Conservation (phyloP, 139 green algal genomes). For the Chlorella sp. region DNA sequence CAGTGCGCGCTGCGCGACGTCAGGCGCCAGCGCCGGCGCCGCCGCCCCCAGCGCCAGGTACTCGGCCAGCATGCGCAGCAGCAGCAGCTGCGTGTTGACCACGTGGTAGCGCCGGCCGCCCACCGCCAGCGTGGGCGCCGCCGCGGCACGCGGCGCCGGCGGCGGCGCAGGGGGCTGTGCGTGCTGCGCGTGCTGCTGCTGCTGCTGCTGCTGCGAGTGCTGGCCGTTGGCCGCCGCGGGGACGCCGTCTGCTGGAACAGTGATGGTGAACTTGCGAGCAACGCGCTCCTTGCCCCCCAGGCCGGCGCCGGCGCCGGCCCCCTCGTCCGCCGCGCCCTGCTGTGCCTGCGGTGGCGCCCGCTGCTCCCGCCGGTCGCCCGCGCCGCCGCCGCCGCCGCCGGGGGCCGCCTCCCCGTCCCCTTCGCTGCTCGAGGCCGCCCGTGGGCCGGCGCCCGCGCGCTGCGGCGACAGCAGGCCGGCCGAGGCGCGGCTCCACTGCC, state of each 20-base stretch:
- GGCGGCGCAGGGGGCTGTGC: neutral
- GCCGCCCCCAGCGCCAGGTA: constrained; percentile 48
- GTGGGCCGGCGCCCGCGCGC: neutral
- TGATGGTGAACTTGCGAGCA: constrained; percentile 35
- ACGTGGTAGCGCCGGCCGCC: constrained; percentile 53
- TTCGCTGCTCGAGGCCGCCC: neutral
- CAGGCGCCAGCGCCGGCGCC: constrained; percentile 47
- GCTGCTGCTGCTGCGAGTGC: neutral
- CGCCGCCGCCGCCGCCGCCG: neutral
- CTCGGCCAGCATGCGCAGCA: constrained; percentile 64
- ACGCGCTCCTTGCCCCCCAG: neutral
- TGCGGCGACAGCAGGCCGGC: neutral
- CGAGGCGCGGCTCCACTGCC: constrained; percentile 2
- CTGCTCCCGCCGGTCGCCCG: neutral
- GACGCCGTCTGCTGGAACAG: too few species aligned
- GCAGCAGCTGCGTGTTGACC: constrained; percentile 67
- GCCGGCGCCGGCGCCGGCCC: neutral
- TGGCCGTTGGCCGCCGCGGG: neutral
- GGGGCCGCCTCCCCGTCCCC: neutral
- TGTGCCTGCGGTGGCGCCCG: neutral
- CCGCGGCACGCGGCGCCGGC: neutral
- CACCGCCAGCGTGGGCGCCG: constrained; percentile 31
- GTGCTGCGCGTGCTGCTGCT: neutral
- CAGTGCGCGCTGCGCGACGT: constrained; percentile 71
- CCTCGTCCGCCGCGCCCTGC: neutral